Base-by-base conservation (phyloP, 2,329 filamentous ascomycete genomes). In the Mycocentrospora acerina region DNA sequence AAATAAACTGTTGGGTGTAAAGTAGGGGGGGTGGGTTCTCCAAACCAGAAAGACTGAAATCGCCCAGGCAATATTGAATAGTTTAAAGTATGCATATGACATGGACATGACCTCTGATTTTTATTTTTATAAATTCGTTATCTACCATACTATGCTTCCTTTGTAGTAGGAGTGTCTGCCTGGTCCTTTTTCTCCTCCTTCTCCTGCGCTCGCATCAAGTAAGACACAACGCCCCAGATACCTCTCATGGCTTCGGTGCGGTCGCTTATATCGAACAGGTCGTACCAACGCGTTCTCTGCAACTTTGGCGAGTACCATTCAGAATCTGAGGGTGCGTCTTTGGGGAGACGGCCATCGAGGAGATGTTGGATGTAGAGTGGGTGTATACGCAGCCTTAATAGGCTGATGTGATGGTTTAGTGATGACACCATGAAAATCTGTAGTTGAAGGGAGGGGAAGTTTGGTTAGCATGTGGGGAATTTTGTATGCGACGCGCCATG, bases 361-460 rank as follows among this genome's bases (percentile, higher is more conserved):
- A 83, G 64, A 48, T 74, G 74, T n/a, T 77, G 71, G 24, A 81
- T 57, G 56, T 83, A 83, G 14, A 71, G 67, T 16, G 67, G 64
- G 57, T 82, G 79, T 29, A 83, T 71, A 22, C 73, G 76, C 32
- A 83, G 67, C 48, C 78, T 79, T 35, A 83, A 58, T 32, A 84
- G 73, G 39, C 76, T 74, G 44, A 83, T 70, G 50, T 84, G 81
- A 61, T 82, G 80, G 57, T 82, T 82, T 46, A 83, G 68, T 16
- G 78, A 78, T 10, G 80, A 82, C 32, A 83, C 54, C 71, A 82
- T 74, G 62, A 79, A 82, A 35, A 83, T 72, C 78, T 83, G 52
- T 18, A 14, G 4, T 29, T n/a, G 10, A 18, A n/a, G n/a, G n/a
- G n/a, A n/a, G n/a, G n/a, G n/a, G n/a, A n/a, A n/a, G n/a, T n/a